These are phyloP conservation scores for Colletotrichum eleusines DNA, from an alignment of 2,329 filamentous ascomycete species.

Conservation along the genomic window DNA sequence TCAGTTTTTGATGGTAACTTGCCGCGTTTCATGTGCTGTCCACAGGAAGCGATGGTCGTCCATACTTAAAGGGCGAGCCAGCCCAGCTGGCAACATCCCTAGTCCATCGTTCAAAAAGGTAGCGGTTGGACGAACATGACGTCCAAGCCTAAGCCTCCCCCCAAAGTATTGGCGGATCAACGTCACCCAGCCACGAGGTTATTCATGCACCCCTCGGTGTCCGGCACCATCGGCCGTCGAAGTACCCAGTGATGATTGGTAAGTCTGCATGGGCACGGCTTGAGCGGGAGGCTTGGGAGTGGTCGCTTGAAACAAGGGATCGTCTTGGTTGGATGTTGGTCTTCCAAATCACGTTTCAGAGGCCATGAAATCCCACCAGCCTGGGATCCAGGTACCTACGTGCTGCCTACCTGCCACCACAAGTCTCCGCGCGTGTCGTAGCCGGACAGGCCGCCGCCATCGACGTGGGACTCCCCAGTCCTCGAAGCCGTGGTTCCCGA, in stretches of 20 bases:
- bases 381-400: too few relatives aligned
- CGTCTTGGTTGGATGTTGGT: conserved; percentile 37
- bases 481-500: conserved; percentile 14
- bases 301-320: conserved; percentile 38
- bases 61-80: conserved; percentile 38
- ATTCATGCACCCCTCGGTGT: conserved; percentile 38
- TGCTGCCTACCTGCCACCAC: conserved; percentile 13
- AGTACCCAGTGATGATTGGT: not conserved
- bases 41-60: conserved; percentile 10
- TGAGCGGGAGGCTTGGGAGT: not conserved
- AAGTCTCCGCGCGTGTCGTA: not conserved
- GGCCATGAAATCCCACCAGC: conserved; percentile 14
- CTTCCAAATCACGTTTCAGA: conserved; percentile 36
- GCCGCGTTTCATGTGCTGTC: conserved; percentile 29
- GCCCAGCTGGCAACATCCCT: not conserved
- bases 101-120: not conserved
- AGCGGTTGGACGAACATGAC: conserved; percentile 26
- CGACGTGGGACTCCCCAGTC: conserved; percentile 13
- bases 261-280: not conserved
- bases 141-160: conserved; percentile 32
- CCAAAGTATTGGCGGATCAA: conserved; percentile 30
- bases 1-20: not conserved
- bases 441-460: not conserved
- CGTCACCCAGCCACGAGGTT: conserved; percentile 19
- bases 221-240: conserved; percentile 12